Evolutionary conservation across 2,329 filamentous ascomycete species (phyloP).

Genomic region (Neopestalotiopsis sp.): DNA sequence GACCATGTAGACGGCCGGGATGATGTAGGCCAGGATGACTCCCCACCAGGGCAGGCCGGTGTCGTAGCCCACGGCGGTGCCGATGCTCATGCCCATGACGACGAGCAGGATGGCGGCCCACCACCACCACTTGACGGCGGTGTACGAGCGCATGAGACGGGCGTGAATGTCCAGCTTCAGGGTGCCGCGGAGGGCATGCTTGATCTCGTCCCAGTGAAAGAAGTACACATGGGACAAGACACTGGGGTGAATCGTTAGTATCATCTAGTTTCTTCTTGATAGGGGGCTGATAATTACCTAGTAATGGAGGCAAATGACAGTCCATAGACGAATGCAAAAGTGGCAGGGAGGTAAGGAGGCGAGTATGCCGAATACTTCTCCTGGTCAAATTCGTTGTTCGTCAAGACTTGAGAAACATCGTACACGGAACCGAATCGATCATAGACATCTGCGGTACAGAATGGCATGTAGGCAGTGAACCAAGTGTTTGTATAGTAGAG

Average conservation of each 20-base stretch:
- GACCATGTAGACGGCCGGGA: slow-evolving; percentile 51
- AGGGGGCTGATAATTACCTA: slow-evolving; percentile 24
- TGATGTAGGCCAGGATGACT: slow-evolving; percentile 48
- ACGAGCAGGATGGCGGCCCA: slow-evolving; percentile 43
- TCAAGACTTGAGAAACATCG: slow-evolving; percentile 54
- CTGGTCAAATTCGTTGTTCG: slow-evolving; percentile 49
- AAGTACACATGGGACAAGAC: slow-evolving; percentile 52
- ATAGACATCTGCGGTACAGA: slow-evolving; percentile 57
- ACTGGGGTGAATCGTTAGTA: slow-evolving; percentile 18
- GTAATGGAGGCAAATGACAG: slow-evolving; percentile 37
- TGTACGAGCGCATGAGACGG: slow-evolving; percentile 47
- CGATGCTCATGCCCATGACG: slow-evolving; percentile 31
- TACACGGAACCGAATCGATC: slow-evolving; percentile 58
- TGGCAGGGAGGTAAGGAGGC: slow-evolving; percentile 34
- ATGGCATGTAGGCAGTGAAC: slow-evolving; percentile 57
- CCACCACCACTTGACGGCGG: slow-evolving; percentile 51
- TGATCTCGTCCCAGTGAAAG: slow-evolving; percentile 51
- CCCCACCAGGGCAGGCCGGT: slow-evolving; percentile 51
- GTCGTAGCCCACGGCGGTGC: slow-evolving; percentile 40
- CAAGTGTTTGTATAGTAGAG: slow-evolving; percentile 56
- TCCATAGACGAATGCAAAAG: slow-evolving; percentile 34
- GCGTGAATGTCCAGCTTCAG: slow-evolving; percentile 46
- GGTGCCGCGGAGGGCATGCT: slow-evolving; percentile 33
- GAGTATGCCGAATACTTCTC: slow-evolving; percentile 58
- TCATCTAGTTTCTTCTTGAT: neutral